Evolutionary conservation across 148 eudicot genomes (phyloP).

Genomic region (Chenopodium album): DNA sequence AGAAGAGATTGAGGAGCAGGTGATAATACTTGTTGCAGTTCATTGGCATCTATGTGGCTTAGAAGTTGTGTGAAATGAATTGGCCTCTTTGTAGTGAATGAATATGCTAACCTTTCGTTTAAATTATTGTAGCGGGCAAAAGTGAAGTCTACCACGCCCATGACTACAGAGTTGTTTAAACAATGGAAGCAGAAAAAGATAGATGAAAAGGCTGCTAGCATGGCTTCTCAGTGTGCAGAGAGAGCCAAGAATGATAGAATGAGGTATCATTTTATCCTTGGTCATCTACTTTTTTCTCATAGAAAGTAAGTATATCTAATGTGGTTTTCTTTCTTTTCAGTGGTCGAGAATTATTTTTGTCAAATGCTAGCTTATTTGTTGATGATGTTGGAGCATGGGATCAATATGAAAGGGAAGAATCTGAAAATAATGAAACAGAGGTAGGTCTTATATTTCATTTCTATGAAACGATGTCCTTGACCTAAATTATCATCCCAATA

Average conservation of each 20-base stretch:
- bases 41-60: not conserved
- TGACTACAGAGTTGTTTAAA: slow-evolving; percentile 65
- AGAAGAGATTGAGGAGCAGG: slow-evolving; percentile 93
- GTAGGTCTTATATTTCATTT: slow-evolving; percentile 28
- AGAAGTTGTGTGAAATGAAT: not conserved
- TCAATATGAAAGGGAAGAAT: slow-evolving; percentile 57
- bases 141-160: slow-evolving; percentile 58
- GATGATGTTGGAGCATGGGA: slow-evolving; percentile 81
- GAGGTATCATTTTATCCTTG: slow-evolving; percentile 47
- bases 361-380: slow-evolving; percentile 74
- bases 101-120: slow-evolving; percentile 20
- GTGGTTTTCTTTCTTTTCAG: slow-evolving; percentile 35
- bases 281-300: not conserved
- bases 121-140: slow-evolving; percentile 57
- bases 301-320: not conserved
- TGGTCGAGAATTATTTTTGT: slow-evolving; percentile 82
- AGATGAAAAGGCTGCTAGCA: slow-evolving; percentile 55
- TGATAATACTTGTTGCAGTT: slow-evolving; percentile 22
- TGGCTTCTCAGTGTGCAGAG: slow-evolving; percentile 74
- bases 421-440: slow-evolving; percentile 44
- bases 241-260: slow-evolving; percentile 90
- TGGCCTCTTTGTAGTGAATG: not conserved
- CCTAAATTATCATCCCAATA: not conserved
- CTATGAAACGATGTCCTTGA: not conserved
- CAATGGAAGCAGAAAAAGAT: slow-evolving; percentile 78